Base-by-base conservation (phyloP, 176 grass and related monocot genomes). In the Chrysopogon serrulatus region DNA sequence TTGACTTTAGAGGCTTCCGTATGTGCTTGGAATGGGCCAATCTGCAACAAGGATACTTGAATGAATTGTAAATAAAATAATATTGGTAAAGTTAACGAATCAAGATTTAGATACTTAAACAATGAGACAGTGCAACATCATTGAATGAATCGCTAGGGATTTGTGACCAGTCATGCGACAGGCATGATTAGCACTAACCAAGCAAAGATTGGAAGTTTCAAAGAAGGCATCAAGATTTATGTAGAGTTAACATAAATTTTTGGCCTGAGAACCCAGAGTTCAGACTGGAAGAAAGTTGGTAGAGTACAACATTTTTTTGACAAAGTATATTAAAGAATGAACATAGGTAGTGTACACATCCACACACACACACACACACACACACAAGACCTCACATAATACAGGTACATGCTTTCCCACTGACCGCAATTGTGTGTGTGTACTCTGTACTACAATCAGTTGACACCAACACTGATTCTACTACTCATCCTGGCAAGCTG, bases 21-120 rank as follows among this genome's bases (percentile, higher is more conserved):
- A 30, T 85, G 83, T 72, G 90, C 72, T 82, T 90, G 89, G 76
- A 99, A 99, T 73, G 96, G 91, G 19, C 96, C 91, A 89, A 96
- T 92, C 96, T 99, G 86, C 85, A 94, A 79, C 62, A 77, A 80
- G 1, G 19, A 21, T 31, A 81, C 19, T 60, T 69, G 33, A 30
- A 61, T 18, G n/a, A 80, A 64, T 88, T 85, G 66, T 32, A 78
- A 56, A 12, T n/a, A n/a, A n/a, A n/a, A n/a, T n/a, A 63, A 41
- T 75, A 53, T 9, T 79, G n/a, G n/a, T n/a, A n/a, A n/a, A n/a
- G 73, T 57, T 54, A 79, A 54, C 5, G 74, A 26, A 73, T n/a
- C 26, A 53, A 84, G 8, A 81, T 7, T 40, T 56, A 10, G 10
- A 49, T 21, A 84, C 5, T 68, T 82, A 26, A 86, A 74, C 37